Evolutionary conservation across 1,139 yeast species (phyloP).

Genomic region (Casaregolazyma lundiana): DNA sequence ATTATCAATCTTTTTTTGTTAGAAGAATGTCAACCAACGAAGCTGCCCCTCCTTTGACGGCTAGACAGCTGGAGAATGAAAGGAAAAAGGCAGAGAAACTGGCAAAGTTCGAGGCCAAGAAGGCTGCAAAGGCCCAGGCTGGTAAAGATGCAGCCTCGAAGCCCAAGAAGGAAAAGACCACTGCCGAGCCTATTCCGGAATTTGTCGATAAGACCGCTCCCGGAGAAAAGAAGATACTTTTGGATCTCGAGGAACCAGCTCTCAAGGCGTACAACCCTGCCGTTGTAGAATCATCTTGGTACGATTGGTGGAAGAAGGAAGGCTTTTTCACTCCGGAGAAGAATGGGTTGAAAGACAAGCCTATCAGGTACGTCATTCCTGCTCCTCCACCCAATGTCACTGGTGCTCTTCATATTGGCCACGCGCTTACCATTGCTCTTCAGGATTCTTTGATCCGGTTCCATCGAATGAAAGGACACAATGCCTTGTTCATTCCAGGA

Average conservation of each 20-base stretch:
- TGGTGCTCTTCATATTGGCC: constrained; percentile 98
- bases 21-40: constrained; percentile 7
- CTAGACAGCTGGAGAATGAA: constrained; percentile 70
- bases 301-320: constrained; percentile 91
- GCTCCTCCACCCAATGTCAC: constrained; percentile 99
- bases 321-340: constrained; percentile 85
- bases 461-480: constrained; percentile 96
- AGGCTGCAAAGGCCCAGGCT: constrained; percentile 61
- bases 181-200: constrained; percentile 71
- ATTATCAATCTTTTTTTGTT: constrained; percentile 1
- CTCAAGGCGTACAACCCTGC: constrained; percentile 90
- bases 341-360: constrained; percentile 72
- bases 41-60: constrained; percentile 30
- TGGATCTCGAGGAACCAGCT: constrained; percentile 84
- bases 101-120: constrained; percentile 91
- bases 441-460: constrained; percentile 92
- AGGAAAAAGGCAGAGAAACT: constrained; percentile 94
- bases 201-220: constrained; percentile 76
- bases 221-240: constrained; percentile 87
- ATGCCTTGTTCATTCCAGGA: constrained; percentile 90
- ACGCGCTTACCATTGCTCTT: constrained; percentile 90
- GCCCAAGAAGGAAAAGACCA: constrained; percentile 63
- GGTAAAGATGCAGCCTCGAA: constrained; percentile 35
- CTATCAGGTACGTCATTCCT: constrained; percentile 84
- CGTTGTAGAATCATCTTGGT: constrained; percentile 96